Evolutionary conservation across 2,329 filamentous ascomycete species (phyloP).

Genomic region (Metarhizium brunneum): DNA sequence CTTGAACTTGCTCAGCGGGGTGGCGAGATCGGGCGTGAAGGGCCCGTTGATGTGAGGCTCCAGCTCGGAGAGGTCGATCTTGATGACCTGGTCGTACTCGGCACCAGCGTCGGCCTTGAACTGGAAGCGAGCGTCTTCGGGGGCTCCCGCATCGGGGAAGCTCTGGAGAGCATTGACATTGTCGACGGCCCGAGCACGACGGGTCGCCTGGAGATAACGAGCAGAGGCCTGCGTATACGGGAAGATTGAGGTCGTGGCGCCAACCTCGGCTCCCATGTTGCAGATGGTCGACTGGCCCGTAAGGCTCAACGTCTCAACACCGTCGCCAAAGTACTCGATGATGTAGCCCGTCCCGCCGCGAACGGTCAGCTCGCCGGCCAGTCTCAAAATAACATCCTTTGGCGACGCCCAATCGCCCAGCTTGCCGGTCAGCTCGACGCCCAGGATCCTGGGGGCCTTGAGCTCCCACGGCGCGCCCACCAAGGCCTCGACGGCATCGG

Average conservation of each 20-base stretch:
- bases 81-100: conserved; percentile 83
- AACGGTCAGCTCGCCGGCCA: conserved; percentile 86
- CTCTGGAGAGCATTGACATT: conserved; percentile 53
- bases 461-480: conserved; percentile 97
- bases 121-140: conserved; percentile 45
- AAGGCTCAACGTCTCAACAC: conserved; percentile 78
- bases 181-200: conserved; percentile 53
- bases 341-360: conserved; percentile 89
- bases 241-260: conserved; percentile 92
- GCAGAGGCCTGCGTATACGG: conserved; percentile 79
- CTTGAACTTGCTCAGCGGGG: conserved; percentile 83
- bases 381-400: conserved; percentile 87
- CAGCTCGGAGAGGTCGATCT: conserved; percentile 79
- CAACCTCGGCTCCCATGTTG: conserved; percentile 88
- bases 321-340: conserved; percentile 88
- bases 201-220: conserved; percentile 79
- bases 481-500: conserved; percentile 92
- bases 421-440: conserved; percentile 74
- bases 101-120: conserved; percentile 73
- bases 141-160: conserved; percentile 34
- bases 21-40: conserved; percentile 91
- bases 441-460: conserved; percentile 84
- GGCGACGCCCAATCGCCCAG: conserved; percentile 86
- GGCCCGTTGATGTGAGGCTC: conserved; percentile 97
- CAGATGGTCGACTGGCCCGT: conserved; percentile 90